These are phyloP conservation scores for Carpinus fangiana DNA, from an alignment of 306 rosid species.

Conservation along the genomic window DNA sequence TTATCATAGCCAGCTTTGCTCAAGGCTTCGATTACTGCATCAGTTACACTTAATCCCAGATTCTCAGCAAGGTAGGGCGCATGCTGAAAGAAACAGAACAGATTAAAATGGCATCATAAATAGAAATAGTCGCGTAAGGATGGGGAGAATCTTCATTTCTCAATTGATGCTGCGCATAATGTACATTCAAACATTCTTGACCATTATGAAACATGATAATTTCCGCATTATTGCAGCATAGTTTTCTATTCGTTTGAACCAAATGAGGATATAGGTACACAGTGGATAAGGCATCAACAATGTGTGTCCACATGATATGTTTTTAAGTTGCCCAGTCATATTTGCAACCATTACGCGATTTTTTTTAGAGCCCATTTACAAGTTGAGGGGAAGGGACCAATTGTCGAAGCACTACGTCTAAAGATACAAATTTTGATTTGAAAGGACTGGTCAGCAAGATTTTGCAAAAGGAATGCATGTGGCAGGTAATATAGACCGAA, in stretches of 20 bases:
- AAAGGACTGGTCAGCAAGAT: background rate
- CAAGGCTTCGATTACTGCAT: conserved; percentile 55
- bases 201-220: conserved; percentile 1
- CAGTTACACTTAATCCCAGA: conserved; percentile 49
- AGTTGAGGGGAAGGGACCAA: background rate
- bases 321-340: background rate
- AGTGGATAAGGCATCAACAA: background rate
- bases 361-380: background rate
- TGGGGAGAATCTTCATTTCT: background rate
- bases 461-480: background rate
- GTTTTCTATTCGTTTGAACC: background rate
- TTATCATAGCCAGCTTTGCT: conserved; percentile 68
- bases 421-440: background rate
- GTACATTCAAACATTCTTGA: conserved; percentile 11
- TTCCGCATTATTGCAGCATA: background rate
- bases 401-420: background rate
- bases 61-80: conserved; percentile 74
- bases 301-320: background rate
- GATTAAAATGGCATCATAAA: conserved; percentile 22
- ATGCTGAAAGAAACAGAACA: conserved; percentile 50
- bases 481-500: conserved; percentile 9
- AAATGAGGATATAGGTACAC: background rate
- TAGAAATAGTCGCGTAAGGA: conserved; percentile 7
- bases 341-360: background rate
- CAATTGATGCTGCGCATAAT: background rate